Evolutionary conservation across 495 filamentous ascomycete genomes (phyloP).

Genomic region (Annulohypoxylon maeteangense): DNA sequence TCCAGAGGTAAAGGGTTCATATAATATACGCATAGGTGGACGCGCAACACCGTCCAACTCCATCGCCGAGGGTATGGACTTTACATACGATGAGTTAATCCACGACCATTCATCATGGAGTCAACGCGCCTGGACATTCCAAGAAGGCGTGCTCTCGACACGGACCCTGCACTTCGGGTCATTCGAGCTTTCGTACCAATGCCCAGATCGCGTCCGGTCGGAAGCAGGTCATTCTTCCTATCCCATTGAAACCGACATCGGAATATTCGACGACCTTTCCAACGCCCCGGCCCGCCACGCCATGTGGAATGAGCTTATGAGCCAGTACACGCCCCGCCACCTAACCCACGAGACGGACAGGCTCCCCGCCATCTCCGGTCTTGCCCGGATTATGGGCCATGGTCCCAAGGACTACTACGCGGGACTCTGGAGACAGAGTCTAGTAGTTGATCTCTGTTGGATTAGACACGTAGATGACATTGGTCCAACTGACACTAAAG

Average conservation of each 20-base stretch:
- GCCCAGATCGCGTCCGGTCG: not conserved
- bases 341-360: not conserved
- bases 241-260: not conserved
- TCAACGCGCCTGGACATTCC: not conserved
- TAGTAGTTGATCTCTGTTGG: not conserved
- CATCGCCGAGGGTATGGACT: not conserved
- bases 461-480: not conserved
- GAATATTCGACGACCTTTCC: not conserved
- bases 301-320: not conserved
- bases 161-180: not conserved
- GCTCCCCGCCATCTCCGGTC: not conserved
- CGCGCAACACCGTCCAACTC: not conserved
- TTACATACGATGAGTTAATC: not conserved
- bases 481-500: not conserved
- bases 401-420: not conserved
- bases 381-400: not conserved
- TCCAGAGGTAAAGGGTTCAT: not conserved
- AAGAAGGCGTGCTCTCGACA: not conserved
- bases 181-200: not conserved
- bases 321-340: not conserved
- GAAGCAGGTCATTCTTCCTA: not conserved
- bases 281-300: not conserved
- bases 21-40: not conserved
- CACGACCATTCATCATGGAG: not conserved
- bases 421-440: not conserved